A percentile compares a stretch with the other conserved stretches of the same genome.
These are phyloP conservation scores for Annulohypoxylon maeteangense DNA, from an alignment of 495 filamentous ascomycete species.

Conservation along the genomic window DNA sequence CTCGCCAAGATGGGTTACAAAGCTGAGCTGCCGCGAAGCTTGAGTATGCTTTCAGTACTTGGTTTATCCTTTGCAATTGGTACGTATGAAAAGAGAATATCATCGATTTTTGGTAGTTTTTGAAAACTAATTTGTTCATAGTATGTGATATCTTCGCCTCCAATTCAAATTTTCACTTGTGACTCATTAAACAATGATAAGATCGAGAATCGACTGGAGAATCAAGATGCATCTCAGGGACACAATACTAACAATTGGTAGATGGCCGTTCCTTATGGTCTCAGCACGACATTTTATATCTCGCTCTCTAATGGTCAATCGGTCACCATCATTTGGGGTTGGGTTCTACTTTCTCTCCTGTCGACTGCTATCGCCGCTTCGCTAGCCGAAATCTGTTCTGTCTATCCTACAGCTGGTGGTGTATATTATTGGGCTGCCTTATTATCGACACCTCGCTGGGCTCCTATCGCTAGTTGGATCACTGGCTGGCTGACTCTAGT, in stretches of 20 bases:
- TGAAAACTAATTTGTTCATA: slow-evolving; percentile 51
- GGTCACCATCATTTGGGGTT: slow-evolving; percentile 59
- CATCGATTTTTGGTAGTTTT: slow-evolving; percentile 10
- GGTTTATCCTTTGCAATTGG: slow-evolving; percentile 60
- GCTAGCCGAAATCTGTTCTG: slow-evolving; percentile 75
- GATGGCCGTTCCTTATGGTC: slow-evolving; percentile 43
- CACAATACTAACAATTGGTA: slow-evolving; percentile 22
- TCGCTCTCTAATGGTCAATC: slow-evolving; percentile 72
- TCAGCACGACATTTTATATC: slow-evolving; percentile 71
- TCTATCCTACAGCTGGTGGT: slow-evolving; percentile 71
- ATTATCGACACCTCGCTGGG: slow-evolving; percentile 64
- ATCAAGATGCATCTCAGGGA: slow-evolving; percentile 24
- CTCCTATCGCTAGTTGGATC: slow-evolving; percentile 71
- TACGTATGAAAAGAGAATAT: slow-evolving; percentile 10
- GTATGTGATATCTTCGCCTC: slow-evolving; percentile 17
- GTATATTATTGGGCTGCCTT: slow-evolving; percentile 76
- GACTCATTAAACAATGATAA: background rate
- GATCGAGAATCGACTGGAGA: no score
- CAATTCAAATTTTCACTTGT: background rate
- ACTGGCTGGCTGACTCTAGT: slow-evolving; percentile 73
- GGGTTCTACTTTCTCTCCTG: slow-evolving; percentile 70
- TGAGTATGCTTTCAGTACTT: slow-evolving; percentile 73
- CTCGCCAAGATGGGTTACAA: slow-evolving; percentile 74
- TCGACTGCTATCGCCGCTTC: slow-evolving; percentile 67
- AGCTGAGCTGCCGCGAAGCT: slow-evolving; percentile 68